Base-by-base conservation (phyloP, 495 filamentous ascomycete species). In the Jackrogersella minutella region DNA sequence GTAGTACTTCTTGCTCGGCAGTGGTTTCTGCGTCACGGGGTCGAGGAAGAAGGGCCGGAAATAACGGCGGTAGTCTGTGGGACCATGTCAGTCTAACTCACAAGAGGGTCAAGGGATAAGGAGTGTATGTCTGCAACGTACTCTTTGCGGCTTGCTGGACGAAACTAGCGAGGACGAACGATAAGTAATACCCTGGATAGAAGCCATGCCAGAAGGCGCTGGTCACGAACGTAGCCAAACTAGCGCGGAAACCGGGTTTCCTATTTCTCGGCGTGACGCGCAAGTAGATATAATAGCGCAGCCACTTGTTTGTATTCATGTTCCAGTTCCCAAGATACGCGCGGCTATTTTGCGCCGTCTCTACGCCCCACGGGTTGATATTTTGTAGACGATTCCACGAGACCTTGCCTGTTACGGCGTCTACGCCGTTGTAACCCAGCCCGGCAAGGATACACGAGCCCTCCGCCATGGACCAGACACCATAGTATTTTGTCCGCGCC, bases 191-290 rank as follows among this genome's bases (percentile, higher is more conserved):
- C 4, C 95, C 95, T 0, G 96, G 95, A 65, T 95, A 95, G 79
- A 98, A 97, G 14, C 95, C 95, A 75, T 99, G 95, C 95, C 95
- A 99, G 73, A 98, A 90, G 0, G 95, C 95, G 67, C 90, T 93
- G 26, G 95, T 98, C 6, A 86, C 85, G 70, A 99, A 99, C 0
- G 95, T 99, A 2, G 93, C 93, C 83, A 99, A 76, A 73, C 90
- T 97, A 30, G 95, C 96, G 49, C 94, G 84, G 80, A 99, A 99
- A 1, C 95, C 95, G 7, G 95, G 95, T 74, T 98, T 99, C 83
- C 91, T 95, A 50, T 95, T 95, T 66, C 90, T 90, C 2, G 95
- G 95, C 3, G 95, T 99, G 1, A 99, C 96, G 14, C 95, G 90
- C 37, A 99, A 82, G 73, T 98, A 99, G 62, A 99, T 82, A 72